These are phyloP conservation scores for Haematococcus lacustris DNA, from an alignment of 139 green algal genomes.

Conservation along the genomic window DNA sequence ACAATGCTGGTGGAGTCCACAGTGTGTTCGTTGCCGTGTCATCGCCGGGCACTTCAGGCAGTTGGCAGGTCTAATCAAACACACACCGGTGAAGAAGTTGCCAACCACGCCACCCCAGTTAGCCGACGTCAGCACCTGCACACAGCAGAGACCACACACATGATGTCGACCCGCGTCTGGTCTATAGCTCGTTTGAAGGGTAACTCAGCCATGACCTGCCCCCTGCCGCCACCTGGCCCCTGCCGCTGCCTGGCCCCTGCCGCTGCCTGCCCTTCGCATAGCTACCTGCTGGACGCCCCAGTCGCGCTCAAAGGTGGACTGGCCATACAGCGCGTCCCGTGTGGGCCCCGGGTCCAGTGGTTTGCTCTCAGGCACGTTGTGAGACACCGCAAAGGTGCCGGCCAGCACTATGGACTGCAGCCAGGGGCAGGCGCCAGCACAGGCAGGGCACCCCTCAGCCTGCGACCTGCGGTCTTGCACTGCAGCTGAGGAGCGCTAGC, in stretches of 20 bases:
- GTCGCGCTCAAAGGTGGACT: constrained; percentile 33
- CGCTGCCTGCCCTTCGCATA: too few relatives aligned
- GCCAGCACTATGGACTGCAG: constrained; percentile 75
- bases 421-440: background rate
- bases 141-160: too few relatives aligned
- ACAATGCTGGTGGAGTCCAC: too few relatives aligned
- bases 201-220: too few relatives aligned
- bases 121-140: constrained; percentile 68
- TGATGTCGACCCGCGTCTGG: too few relatives aligned
- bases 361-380: constrained; percentile 78
- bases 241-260: too few relatives aligned
- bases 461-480: too few relatives aligned
- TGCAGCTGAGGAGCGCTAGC: too few relatives aligned
- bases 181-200: too few relatives aligned
- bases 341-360: constrained; percentile 31
- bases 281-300: constrained; percentile 77
- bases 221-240: too few relatives aligned
- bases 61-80: constrained; percentile 71
- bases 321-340: constrained; percentile 4
- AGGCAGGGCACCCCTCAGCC: background rate
- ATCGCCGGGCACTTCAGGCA: too few relatives aligned
- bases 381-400: constrained; percentile 68
- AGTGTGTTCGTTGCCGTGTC: too few relatives aligned
- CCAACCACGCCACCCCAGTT: constrained; percentile 75
- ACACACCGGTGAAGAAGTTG: constrained; percentile 84